Evolutionary conservation across 768 basidiomycete species (phyloP).

Genomic region (Podaxis sp.): DNA sequence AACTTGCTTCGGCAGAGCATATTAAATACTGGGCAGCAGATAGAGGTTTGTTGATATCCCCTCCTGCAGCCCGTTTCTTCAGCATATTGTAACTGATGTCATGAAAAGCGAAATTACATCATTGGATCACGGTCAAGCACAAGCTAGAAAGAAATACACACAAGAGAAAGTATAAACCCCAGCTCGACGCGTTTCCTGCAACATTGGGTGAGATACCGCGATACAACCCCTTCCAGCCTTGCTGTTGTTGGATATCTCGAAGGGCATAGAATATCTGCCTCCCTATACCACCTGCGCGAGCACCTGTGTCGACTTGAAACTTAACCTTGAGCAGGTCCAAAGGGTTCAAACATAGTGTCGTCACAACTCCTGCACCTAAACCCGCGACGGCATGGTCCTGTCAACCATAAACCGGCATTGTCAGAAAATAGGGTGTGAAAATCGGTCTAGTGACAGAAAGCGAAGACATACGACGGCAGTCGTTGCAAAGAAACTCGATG

Average conservation of each 20-base stretch:
- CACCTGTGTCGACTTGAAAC: conserved; percentile 81
- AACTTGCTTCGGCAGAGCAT: conserved; percentile 95
- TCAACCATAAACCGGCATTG: background rate
- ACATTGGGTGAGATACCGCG: conserved; percentile 89
- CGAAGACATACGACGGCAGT: conserved; percentile 40
- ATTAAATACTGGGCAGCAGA: conserved; percentile 80
- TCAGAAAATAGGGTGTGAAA: conserved; percentile 5
- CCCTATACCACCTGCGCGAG: conserved; percentile 58
- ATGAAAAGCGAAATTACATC: conserved; percentile 2
- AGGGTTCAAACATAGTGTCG: conserved; percentile 95
- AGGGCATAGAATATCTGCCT: conserved; percentile 77
- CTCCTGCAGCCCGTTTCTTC: conserved; percentile 74
- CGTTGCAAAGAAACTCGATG: conserved; percentile 51
- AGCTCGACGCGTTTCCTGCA: conserved; percentile 92
- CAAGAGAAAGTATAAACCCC: conserved; percentile 99
- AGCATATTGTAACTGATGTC: conserved; percentile 83
- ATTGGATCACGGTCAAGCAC: background rate
- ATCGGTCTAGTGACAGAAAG: background rate
- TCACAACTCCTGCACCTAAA: conserved; percentile 87
- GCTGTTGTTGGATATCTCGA: conserved; percentile 63
- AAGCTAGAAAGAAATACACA: conserved; percentile 40
- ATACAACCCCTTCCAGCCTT: conserved; percentile 87
- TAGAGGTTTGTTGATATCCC: conserved; percentile 63
- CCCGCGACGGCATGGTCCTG: conserved; percentile 97
- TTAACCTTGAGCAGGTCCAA: conserved; percentile 94